Percentiles rank a stretch among this genome's conserved stretches.
Evolutionary conservation across 1,139 yeast species (phyloP).

Genomic region (Yueomyces sp.): DNA sequence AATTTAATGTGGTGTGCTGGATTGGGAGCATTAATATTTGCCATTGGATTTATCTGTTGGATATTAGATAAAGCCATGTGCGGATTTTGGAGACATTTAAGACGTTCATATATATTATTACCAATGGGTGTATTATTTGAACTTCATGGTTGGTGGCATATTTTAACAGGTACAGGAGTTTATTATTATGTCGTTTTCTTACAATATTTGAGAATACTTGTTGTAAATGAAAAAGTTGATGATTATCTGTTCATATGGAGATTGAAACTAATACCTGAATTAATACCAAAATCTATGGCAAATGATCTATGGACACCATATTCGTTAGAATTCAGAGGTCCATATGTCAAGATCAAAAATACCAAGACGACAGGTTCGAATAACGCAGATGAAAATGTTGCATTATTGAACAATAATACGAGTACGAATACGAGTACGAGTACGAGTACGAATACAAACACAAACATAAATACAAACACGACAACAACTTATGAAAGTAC

Average conservation of each 20-base stretch:
- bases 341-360: conserved; percentile 1
- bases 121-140: conserved; percentile 82
- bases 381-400: not conserved
- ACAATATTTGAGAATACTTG: conserved; percentile 54
- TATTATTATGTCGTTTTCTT: conserved; percentile 47
- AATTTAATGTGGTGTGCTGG: conserved; percentile 41
- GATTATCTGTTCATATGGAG: conserved; percentile 42
- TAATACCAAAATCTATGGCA: conserved; percentile 11
- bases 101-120: conserved; percentile 57
- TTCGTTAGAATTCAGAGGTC: conserved; percentile 2
- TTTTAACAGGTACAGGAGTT: conserved; percentile 70
- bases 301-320: conserved; percentile 1
- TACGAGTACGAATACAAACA: not conserved
- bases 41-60: conserved; percentile 63
- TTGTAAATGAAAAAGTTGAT: conserved; percentile 35
- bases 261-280: conserved; percentile 34
- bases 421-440: not conserved
- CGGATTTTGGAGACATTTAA: conserved; percentile 38
- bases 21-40: conserved; percentile 48
- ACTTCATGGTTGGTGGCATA: conserved; percentile 97
- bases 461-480: too few relatives aligned
- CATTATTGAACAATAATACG: not conserved
- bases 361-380: not conserved
- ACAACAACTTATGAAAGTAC: too few relatives aligned
- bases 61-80: conserved; percentile 72